Evolutionary conservation across 805 yeast genomes (phyloP), one percentile per base, ranked within the genome.

Genomic region (Metschnikowia vanudenii): DNA sequence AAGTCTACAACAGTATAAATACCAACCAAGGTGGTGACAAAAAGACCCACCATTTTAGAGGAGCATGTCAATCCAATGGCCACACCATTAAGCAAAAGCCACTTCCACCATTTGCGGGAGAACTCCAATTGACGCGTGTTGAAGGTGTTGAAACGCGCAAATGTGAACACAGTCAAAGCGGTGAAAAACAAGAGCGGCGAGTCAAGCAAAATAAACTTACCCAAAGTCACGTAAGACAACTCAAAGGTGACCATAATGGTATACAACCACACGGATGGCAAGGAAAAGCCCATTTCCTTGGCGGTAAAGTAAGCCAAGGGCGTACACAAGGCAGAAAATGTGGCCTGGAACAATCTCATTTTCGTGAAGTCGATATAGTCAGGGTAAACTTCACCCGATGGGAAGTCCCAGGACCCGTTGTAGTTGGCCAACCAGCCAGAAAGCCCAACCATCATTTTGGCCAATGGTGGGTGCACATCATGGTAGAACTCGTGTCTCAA

Each of bases 11-110:
- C 74, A 18, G 97, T 90, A 68, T 92, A 88, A 52, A 89, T 78
- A 40, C 99, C 99, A 46, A 94, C 90, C 52, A 90, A 71, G 14
- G 89, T 67, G 47, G 96, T 92, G 50, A 88, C 88, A 60, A 94
- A 88, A 46, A 92, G 76, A 58, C 99, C 99, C 48, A 94, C 98
- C 96, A 91, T 89, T 69, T 94, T 94, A 47, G 90, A 96, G 24
- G 96, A 85, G 62, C 92, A 85, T 16, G 91, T 86, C 65, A 94
- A 87, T 35, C 99, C 98, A 59, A 94, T 81, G 38, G 81, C 74
- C 43, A 89, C 69, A 54, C 99, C 99, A 8, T 96, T 86, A 48
- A 86, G 69, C 19, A 85, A 57, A 43, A 94, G 68, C 96, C 97
- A 92, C 63, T 81, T 82, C 96, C 96, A 94, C 97, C 99, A 92